A percentile compares a stretch with the other conserved stretches of the same genome.
These are phyloP conservation scores for Viola pubescens DNA, from an alignment of 441 rosid genomes.

Conservation along the genomic window DNA sequence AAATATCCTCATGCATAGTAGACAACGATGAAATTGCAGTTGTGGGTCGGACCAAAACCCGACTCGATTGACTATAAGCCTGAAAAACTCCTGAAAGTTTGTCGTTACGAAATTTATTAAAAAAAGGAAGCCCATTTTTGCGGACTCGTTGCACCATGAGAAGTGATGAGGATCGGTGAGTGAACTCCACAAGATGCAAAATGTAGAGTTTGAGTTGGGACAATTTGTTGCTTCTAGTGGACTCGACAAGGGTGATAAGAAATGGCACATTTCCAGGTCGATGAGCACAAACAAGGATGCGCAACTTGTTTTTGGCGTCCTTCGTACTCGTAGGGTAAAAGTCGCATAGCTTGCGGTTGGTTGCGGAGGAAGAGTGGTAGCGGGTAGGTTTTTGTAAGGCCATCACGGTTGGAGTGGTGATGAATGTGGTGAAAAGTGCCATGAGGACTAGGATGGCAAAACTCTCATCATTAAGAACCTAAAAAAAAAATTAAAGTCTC, in stretches of 20 bases:
- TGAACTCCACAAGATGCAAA: slow-evolving; percentile 70
- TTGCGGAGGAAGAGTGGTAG: slow-evolving; percentile 2
- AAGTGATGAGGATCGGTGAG: slow-evolving; percentile 69
- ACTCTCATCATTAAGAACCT: slow-evolving; percentile 61
- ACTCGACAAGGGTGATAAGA: slow-evolving; percentile 53
- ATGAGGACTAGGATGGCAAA: slow-evolving; percentile 61
- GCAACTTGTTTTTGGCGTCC: slow-evolving; percentile 31
- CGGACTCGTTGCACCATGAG: slow-evolving; percentile 54
- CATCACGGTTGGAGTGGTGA: slow-evolving; percentile 56
- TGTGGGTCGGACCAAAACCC: slow-evolving; percentile 47
- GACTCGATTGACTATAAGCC: slow-evolving; percentile 55
- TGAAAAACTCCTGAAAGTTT: slow-evolving; percentile 46
- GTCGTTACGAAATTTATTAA: slow-evolving; percentile 44
- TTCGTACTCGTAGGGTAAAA: slow-evolving; percentile 24
- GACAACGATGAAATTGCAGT: slow-evolving; percentile 51
- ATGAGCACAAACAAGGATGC: slow-evolving; percentile 62
- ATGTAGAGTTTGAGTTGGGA: slow-evolving; percentile 47
- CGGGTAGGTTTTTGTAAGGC: slow-evolving; percentile 59
- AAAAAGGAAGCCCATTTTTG: slow-evolving; percentile 59
- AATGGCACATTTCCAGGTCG: slow-evolving; percentile 55
- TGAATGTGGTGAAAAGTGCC: slow-evolving; percentile 68
- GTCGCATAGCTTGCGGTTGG: slow-evolving; percentile 40
- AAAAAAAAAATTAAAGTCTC: no score
- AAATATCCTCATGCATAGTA: slow-evolving; percentile 76
- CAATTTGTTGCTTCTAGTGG: slow-evolving; percentile 43